Conservation (phyloP, 2,329 filamentous ascomycete species). For the Pyrenophora tritici-repentis region DNA sequence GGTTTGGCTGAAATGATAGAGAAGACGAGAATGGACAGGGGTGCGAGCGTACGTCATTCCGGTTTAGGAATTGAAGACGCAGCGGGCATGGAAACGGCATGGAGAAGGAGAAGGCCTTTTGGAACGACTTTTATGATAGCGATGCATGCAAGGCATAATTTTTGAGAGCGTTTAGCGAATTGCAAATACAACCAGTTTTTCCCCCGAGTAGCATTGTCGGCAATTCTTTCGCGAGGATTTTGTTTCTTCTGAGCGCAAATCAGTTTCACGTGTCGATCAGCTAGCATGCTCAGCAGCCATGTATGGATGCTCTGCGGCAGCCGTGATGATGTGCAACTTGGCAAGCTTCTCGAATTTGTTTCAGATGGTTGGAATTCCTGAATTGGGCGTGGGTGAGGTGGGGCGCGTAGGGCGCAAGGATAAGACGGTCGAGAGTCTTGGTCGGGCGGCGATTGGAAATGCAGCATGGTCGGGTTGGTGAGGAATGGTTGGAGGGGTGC, state of each 20-base stretch:
- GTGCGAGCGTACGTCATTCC: neutral
- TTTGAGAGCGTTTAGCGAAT: too few relatives aligned
- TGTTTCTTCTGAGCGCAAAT: too few relatives aligned
- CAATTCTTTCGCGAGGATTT: too few relatives aligned
- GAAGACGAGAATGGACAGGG: neutral
- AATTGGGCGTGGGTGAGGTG: neutral
- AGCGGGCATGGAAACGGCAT: neutral
- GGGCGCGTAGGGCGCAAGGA: conserved; percentile 7
- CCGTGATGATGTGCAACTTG: neutral
- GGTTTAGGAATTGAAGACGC: neutral
- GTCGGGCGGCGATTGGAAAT: neutral
- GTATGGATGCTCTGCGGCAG: too few relatives aligned
- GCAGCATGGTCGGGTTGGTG: conserved; percentile 7
- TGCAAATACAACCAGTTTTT: too few relatives aligned
- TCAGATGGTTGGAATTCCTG: neutral
- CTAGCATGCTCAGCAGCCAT: too few relatives aligned
- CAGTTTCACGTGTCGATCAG: too few relatives aligned
- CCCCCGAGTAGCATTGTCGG: too few relatives aligned
- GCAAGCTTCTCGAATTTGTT: neutral
- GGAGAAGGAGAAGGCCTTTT: too few relatives aligned
- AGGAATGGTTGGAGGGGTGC: conserved; percentile 9
- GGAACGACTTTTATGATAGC: too few relatives aligned
- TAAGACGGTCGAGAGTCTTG: conserved; percentile 1
- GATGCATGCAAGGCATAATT: too few relatives aligned
- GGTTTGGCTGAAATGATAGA: conserved; percentile 5